These are phyloP conservation scores for Plectosphaerella cucumerina DNA, from an alignment of 2,329 filamentous ascomycete genomes.

Conservation along the genomic window DNA sequence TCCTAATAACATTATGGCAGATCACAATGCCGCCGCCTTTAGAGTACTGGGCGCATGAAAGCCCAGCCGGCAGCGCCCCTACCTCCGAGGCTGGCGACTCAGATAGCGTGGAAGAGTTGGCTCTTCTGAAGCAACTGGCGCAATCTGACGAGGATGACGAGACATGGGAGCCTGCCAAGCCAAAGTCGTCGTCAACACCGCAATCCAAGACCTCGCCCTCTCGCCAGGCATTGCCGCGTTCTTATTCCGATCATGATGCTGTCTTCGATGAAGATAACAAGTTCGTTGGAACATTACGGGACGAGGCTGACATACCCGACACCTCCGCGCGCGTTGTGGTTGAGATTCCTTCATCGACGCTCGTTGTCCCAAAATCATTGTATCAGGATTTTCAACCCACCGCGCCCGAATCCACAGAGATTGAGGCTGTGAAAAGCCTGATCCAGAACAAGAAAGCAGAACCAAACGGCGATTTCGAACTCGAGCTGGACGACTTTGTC, in stretches of 20 bases:
- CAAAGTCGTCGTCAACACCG: not conserved
- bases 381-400: slow-evolving; percentile 21
- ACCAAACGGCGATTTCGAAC: slow-evolving; percentile 33
- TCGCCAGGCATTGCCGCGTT: not conserved
- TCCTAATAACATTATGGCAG: no score
- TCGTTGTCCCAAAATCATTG: not conserved
- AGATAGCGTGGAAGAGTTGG: no score
- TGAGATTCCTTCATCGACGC: slow-evolving; percentile 5
- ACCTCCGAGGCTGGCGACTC: no score
- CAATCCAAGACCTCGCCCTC: not conserved
- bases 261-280: not conserved
- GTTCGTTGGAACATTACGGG: not conserved
- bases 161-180: not conserved
- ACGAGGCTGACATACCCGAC: not conserved
- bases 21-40: no score
- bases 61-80: no score
- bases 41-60: no score
- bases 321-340: not conserved
- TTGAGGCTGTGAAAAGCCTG: slow-evolving; percentile 23
- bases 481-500: slow-evolving; percentile 53
- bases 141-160: not conserved
- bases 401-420: slow-evolving; percentile 20
- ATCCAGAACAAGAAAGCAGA: slow-evolving; percentile 15
- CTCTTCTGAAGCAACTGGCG: no score
- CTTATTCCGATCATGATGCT: not conserved